phyloP scores from a whole-genome alignment of 352 stramenopile genomes.

The Peronospora belbahrii region DNA sequence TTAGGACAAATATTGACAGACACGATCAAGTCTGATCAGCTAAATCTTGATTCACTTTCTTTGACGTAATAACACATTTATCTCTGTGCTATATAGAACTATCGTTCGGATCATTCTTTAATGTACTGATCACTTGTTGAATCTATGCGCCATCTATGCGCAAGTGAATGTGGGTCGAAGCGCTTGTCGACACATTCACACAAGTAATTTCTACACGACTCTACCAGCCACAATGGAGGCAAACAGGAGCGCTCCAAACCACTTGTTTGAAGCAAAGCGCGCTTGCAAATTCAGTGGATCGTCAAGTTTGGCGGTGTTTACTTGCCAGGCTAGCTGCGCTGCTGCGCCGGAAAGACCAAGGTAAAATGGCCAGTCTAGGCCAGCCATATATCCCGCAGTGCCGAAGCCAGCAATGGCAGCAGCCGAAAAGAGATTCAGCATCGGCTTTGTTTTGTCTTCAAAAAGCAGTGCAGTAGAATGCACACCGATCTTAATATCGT shows the following conservation, averaged over 20 bases:
- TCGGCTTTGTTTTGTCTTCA: constrained; percentile 89
- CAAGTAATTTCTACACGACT: constrained; percentile 27
- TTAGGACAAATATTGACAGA: too few relatives aligned
- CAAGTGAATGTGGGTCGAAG: too few relatives aligned
- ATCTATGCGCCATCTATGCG: too few relatives aligned
- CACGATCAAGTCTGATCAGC: too few relatives aligned
- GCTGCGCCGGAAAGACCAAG: constrained; percentile 75
- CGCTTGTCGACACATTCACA: too few relatives aligned
- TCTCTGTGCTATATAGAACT: too few relatives aligned
- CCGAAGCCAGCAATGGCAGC: constrained; percentile 57
- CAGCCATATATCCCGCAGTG: constrained; percentile 67
- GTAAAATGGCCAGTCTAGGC: constrained; percentile 87
- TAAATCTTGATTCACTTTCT: too few relatives aligned
- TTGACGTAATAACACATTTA: too few relatives aligned
- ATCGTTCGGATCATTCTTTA: too few relatives aligned
- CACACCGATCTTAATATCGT: constrained; percentile 94
- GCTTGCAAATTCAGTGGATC: constrained; percentile 89
- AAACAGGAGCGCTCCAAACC: constrained; percentile 79
- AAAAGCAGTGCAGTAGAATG: constrained; percentile 95
- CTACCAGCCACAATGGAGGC: constrained; percentile 76
- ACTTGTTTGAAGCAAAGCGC: constrained; percentile 93
- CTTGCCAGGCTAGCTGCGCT: constrained; percentile 94
- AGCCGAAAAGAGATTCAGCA: constrained; percentile 84
- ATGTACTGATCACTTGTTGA: too few relatives aligned
- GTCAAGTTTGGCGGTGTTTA: constrained; percentile 93